Evolutionary conservation across 2,329 filamentous ascomycete species (phyloP).

Genomic region (Aspergillus aculeatinus): DNA sequence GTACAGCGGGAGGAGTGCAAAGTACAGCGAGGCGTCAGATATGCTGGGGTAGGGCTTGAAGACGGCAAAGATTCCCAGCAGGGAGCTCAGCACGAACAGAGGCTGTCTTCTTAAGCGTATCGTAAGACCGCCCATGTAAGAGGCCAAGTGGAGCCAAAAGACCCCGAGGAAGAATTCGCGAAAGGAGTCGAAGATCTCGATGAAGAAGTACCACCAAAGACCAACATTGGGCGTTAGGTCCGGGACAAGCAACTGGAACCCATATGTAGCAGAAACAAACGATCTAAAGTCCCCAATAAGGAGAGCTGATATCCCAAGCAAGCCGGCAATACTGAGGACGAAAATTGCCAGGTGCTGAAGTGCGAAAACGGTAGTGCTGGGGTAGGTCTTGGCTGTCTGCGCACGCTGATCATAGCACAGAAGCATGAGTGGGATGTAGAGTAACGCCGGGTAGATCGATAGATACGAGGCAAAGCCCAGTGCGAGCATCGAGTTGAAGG

Average conservation of each 20-base stretch:
- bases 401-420: constrained; percentile 71
- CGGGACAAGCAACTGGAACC: constrained; percentile 83
- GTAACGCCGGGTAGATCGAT: constrained; percentile 84
- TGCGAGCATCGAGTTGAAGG: constrained; percentile 75
- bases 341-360: constrained; percentile 56
- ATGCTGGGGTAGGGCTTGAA: constrained; percentile 98
- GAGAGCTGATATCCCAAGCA: constrained; percentile 71
- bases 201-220: constrained; percentile 99
- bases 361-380: constrained; percentile 51
- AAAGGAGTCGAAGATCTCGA: constrained; percentile 99
- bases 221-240: constrained; percentile 94
- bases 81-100: constrained; percentile 77
- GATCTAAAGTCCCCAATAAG: constrained; percentile 79
- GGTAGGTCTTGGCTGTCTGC: constrained; percentile 32
- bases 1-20: constrained; percentile 80
- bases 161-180: constrained; percentile 94
- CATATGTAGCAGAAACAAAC: constrained; percentile 86
- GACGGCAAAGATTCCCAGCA: constrained; percentile 85
- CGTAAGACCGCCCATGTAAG: constrained; percentile 83
- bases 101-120: constrained; percentile 82
- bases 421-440: constrained; percentile 78
- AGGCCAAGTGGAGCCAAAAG: constrained; percentile 92
- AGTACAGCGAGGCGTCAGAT: constrained; percentile 81
- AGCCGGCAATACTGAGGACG: constrained; percentile 53
- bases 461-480: constrained; percentile 86